Base-by-base conservation (phyloP, 495 filamentous ascomycete species). In the Neurospora tetrasperma region DNA sequence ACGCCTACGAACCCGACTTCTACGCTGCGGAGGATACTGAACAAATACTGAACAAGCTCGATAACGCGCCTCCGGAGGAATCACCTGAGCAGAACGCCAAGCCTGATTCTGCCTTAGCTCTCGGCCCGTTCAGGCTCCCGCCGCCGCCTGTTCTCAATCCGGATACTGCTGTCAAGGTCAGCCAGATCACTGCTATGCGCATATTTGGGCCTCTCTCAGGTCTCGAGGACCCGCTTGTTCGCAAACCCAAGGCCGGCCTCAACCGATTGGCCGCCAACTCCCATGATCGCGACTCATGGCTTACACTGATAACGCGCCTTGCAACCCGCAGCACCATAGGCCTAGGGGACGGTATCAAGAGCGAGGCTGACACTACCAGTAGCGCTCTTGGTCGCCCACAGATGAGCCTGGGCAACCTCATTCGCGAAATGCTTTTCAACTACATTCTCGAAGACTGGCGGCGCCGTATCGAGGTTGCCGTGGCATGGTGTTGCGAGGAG, bases 401-500 rank as follows among this genome's bases (percentile, higher is more conserved):
- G 54, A 76, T 78, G 44, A 78, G 83, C 2, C 84, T 95, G 7
- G 86, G 86, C 48, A 87, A 93, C 75, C 82, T 85, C 3, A 93
- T 98, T 71, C 88, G 96, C 23, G 91, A 97, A 75, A 86, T 87
- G 18, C 84, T 99, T 7, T 94, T 91, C 81, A 86, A 86, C 27
- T 97, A 95, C 80, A 87, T 98, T 48, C 85, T 97, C 31, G 92
- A 94, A 72, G 96, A 99, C 81, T 99, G 96, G 81, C 88, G 94
- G 42, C 89, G 87, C 46, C 89, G 95, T 31, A 92, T 98, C 71
- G 94, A 93, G 72, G 86, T 94, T 43, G 94, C 93, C 3, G 90
- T 97, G 71, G 88, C 90, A 20, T 99, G 96, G 96, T 85, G 98
- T 38, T 94, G 91, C 76, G 96, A 99, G 80, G 96, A 99, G 82